Conservation (phyloP, 305 asterid genomes). For the Euphrasia arctica region DNA sequence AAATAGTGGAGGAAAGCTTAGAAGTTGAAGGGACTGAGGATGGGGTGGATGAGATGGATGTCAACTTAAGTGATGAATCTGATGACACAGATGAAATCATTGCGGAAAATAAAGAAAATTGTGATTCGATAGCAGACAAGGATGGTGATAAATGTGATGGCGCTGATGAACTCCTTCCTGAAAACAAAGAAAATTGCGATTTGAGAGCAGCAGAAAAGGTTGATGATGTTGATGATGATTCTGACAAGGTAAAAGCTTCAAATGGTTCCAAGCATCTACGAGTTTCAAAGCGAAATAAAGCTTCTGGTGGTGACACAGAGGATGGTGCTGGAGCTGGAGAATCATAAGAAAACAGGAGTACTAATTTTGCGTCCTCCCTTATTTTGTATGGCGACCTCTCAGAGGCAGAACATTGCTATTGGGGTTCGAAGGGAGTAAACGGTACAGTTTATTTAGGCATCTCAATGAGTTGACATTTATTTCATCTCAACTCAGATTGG, state of each 20-base stretch:
- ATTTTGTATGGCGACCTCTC: background rate
- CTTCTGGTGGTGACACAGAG: background rate
- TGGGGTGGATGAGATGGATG: conserved; percentile 31
- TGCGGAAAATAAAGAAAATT: background rate
- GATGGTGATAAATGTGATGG: conserved; percentile 26
- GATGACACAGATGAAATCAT: background rate
- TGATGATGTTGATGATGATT: conserved; percentile 20
- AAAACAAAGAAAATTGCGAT: conserved; percentile 34
- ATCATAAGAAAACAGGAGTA: background rate
- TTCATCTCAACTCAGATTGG: too few species aligned
- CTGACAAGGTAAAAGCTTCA: conserved; percentile 12
- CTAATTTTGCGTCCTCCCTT: background rate
- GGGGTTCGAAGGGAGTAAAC: background rate
- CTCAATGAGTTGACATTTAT: too few species aligned
- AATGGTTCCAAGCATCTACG: conserved; percentile 17
- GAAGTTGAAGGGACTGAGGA: conserved; percentile 35
- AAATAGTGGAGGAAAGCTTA: conserved; percentile 51
- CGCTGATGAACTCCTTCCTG: conserved; percentile 27
- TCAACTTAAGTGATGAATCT: conserved; percentile 13
- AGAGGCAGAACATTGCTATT: background rate
- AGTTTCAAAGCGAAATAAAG: conserved; percentile 32
- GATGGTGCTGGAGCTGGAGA: too few species aligned
- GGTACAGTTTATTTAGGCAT: background rate
- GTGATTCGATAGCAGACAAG: background rate
- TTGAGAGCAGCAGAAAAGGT: conserved; percentile 27